Evolutionary conservation across 2,329 filamentous ascomycete genomes (phyloP), one percentile per base, ranked within the genome.

Genomic region (Paecilomyces sp.): DNA sequence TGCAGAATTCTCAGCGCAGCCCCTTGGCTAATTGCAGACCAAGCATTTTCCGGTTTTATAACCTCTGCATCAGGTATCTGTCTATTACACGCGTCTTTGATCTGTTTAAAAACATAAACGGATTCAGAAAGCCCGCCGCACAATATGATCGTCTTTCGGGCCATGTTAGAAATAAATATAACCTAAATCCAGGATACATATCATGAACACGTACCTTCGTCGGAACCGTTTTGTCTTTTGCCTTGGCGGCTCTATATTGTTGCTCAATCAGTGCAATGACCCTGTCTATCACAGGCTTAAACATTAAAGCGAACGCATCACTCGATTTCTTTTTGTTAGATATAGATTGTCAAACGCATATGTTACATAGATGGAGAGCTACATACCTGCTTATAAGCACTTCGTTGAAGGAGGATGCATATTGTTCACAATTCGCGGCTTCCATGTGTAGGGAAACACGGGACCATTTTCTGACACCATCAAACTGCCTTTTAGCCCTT

Each of bases 101-200:
- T 54, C 13, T 25, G 1, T 0, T 52, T n/a, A 3, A 25, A 55
- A n/a, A 59, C 57, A 12, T 61, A 59, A 3, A 12, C 3, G 0
- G 54, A 59, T n/a, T 41, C 54, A 0, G 60, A 57, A 2, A 61
- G 57, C 11, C 60, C 60, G 1, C 60, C 60, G 9, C 60, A 61
- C 2, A 61, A 51, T 5, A 61, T 55, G 13, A 53, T 30, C 15
- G 25, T 53, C 51, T 53, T 53, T 3, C n/a, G 12, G 9, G 12
- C 47, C 22, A 53, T 22, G 11, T 53, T 25, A 25, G 51, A 22
- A n/a, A 28, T 15, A 53, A 25, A 7, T 33, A 33, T 33, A 53
- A 4, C 1, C 15, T 3, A 3, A 22, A 53, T 12, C 6, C 1
- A 6, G 25, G 2, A 15, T 15, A 7, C 5, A 3, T 15, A 53